Conservation (phyloP, 345 rosid species). For the Populus davidiana region DNA sequence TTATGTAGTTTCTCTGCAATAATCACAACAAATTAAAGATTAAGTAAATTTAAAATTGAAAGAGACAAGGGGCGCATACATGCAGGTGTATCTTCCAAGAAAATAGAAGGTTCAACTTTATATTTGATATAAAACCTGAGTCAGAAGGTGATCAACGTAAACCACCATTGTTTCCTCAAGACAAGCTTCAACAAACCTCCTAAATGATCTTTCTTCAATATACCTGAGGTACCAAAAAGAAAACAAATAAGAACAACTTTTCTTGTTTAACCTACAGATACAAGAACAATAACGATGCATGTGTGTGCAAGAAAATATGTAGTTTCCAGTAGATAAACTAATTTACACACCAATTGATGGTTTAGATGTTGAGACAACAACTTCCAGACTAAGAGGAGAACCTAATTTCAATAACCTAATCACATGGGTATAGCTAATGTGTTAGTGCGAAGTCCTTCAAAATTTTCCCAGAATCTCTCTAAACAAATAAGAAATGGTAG, state of each 20-base stretch:
- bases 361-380: neutral
- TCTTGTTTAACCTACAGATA: neutral
- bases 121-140: constrained; percentile 50
- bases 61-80: neutral
- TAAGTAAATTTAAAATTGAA: neutral
- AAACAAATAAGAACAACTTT: constrained; percentile 1
- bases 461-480: neutral
- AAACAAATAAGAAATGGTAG: neutral
- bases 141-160: constrained; percentile 85
- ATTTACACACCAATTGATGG: neutral
- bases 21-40: constrained; percentile 17
- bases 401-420: neutral
- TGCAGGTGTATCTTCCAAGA: constrained; percentile 6
- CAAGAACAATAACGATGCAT: neutral
- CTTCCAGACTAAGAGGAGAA: neutral
- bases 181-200: constrained; percentile 95
- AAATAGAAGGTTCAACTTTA: neutral
- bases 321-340: neutral
- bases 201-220: constrained; percentile 90
- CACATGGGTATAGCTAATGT: neutral
- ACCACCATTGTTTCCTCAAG: constrained; percentile 84
- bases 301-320: neutral
- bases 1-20: constrained; percentile 74
- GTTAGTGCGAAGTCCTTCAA: neutral
- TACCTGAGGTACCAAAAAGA: constrained; percentile 51